These are phyloP conservation scores for Parsonsia alboflavescens DNA, from an alignment of 257 asterid species.

Conservation along the genomic window DNA sequence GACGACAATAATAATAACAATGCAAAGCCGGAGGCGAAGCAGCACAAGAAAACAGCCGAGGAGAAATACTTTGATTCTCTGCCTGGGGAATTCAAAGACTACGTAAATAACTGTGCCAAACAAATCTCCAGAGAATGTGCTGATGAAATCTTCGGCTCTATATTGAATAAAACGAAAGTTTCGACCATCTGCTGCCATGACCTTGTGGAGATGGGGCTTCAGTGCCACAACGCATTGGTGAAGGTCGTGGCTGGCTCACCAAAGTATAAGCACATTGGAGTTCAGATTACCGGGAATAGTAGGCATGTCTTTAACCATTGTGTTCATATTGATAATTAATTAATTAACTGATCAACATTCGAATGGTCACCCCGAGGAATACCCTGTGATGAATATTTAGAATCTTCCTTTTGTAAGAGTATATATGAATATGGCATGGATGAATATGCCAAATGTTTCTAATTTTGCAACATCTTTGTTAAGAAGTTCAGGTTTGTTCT, in stretches of 20 bases:
- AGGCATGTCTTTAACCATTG: not conserved
- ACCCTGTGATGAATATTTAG: too few relatives aligned
- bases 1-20: too few relatives aligned
- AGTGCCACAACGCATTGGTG: conserved; percentile 13
- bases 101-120: not conserved
- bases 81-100: not conserved
- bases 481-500: too few relatives aligned
- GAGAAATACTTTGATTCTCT: not conserved
- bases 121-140: not conserved
- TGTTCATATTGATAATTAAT: not conserved
- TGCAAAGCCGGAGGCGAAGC: too few relatives aligned
- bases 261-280: not conserved
- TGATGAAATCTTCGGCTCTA: not conserved
- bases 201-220: conserved; percentile 3
- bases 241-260: conserved; percentile 13
- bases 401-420: too few relatives aligned
- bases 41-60: not conserved
- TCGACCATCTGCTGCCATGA: conserved; percentile 7
- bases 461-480: too few relatives aligned
- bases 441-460: too few relatives aligned
- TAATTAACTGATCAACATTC: too few relatives aligned
- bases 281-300: not conserved
- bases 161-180: conserved; percentile 1
- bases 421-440: too few relatives aligned
- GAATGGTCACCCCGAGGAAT: too few relatives aligned